Conservation (phyloP, 2,329 filamentous ascomycete genomes). For the Tolypocladium paradoxum region DNA sequence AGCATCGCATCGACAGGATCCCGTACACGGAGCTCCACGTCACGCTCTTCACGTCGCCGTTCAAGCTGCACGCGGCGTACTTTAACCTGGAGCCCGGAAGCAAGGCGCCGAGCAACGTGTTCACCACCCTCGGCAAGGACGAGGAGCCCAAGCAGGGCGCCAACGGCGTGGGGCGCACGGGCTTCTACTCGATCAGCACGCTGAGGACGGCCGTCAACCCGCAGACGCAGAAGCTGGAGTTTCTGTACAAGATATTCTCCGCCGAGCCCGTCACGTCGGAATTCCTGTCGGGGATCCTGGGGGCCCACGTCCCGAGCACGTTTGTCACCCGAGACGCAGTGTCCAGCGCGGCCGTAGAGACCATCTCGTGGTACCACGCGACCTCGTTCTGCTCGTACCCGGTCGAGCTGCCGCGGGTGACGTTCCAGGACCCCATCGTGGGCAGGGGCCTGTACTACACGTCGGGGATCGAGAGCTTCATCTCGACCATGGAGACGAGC, state of each 20-base stretch:
- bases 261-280: slow-evolving; percentile 38
- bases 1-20: slow-evolving; percentile 61
- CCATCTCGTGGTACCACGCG: slow-evolving; percentile 67
- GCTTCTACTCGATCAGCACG: slow-evolving; percentile 80
- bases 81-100: slow-evolving; percentile 56
- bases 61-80: slow-evolving; percentile 56
- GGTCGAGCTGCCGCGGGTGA: slow-evolving; percentile 69
- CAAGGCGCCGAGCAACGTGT: slow-evolving; percentile 59
- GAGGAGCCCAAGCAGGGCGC: slow-evolving; percentile 39
- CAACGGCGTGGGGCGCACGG: slow-evolving; percentile 57
- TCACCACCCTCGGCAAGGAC: slow-evolving; percentile 65
- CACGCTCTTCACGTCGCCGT: slow-evolving; percentile 74
- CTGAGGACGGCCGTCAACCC: slow-evolving; percentile 55
- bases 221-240: slow-evolving; percentile 39
- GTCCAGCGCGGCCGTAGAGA: slow-evolving; percentile 23
- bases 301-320: slow-evolving; percentile 31
- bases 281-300: slow-evolving; percentile 44
- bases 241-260: slow-evolving; percentile 57
- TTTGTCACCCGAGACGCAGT: slow-evolving; percentile 19
- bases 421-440: slow-evolving; percentile 72
- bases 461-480: slow-evolving; percentile 79
- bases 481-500: slow-evolving; percentile 96
- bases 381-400: slow-evolving; percentile 81
- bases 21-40: slow-evolving; percentile 82
- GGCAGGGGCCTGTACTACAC: slow-evolving; percentile 59